Conservation (phyloP, 192 early-diverging fungal species). For the Coemansia sp. region DNA sequence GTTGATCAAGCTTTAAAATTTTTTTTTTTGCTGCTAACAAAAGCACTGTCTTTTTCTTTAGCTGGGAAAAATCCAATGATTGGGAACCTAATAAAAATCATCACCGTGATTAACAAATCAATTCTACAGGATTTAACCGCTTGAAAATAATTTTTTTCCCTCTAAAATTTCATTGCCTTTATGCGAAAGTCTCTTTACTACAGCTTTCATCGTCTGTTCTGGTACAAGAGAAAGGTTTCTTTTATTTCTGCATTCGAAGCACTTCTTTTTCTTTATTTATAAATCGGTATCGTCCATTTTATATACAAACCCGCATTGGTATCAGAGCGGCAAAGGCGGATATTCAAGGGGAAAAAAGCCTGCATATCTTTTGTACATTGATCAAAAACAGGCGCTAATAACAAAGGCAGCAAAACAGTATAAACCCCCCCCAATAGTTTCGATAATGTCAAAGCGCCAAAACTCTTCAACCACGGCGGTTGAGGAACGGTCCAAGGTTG, state of each 20-base stretch:
- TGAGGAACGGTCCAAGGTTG: constrained; percentile 29
- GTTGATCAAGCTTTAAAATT: neutral
- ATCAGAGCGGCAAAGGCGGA: too few relatives aligned
- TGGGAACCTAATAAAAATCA: neutral
- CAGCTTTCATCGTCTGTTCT: neutral
- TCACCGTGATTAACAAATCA: neutral
- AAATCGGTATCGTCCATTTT: too few relatives aligned
- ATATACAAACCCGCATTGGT: too few relatives aligned
- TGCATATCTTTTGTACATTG: neutral
- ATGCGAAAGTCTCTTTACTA: too few relatives aligned
- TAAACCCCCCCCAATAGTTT: too few relatives aligned
- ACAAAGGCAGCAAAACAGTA: too few relatives aligned
- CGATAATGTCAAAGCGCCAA: constrained; percentile 44
- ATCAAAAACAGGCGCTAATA: neutral
- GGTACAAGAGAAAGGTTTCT: too few relatives aligned
- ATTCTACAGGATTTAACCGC: neutral
- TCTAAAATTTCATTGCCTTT: neutral
- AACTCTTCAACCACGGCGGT: constrained; percentile 16
- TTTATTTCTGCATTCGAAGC: neutral
- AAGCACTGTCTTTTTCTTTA: neutral
- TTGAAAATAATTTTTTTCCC: constrained; percentile 24
- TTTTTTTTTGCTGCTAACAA: neutral
- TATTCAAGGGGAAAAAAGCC: too few relatives aligned
- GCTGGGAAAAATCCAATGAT: neutral
- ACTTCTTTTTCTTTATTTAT: neutral